Base-by-base conservation (phyloP, 2,329 filamentous ascomycete genomes). In the Alternaria incomplexa region DNA sequence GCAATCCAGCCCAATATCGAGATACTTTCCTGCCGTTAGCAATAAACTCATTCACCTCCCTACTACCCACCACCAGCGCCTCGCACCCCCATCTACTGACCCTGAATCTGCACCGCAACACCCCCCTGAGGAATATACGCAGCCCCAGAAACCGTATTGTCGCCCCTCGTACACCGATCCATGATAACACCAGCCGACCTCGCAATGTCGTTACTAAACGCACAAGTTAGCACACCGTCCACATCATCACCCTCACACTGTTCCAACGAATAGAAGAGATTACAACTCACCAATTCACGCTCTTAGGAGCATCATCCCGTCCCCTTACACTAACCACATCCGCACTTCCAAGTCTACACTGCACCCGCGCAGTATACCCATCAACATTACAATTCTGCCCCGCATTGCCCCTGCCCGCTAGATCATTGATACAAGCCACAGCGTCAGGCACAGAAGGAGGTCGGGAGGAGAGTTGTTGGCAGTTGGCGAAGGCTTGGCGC, bases 231-330 rank as follows among this genome's bases (percentile, higher is more conserved):
- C 48, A n/a, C n/a, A n/a, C n/a, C n/a, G n/a, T n/a, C n/a, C n/a
- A n/a, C n/a, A n/a, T n/a, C n/a, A n/a, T n/a, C n/a, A n/a, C n/a
- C n/a, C n/a, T n/a, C n/a, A n/a, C n/a, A n/a, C n/a, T n/a, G n/a
- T n/a, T n/a, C n/a, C n/a, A n/a, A n/a, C n/a, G n/a, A n/a, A n/a
- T n/a, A n/a, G n/a, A n/a, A n/a, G n/a, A n/a, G n/a, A n/a, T n/a
- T n/a, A n/a, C n/a, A n/a, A n/a, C 47, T 51, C 12, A 51, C 48
- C 58, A 62, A 6, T 61, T 64, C 32, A 64, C 53, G 28, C 30
- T 50, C 3, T 10, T 46, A 17, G 54, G 47, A n/a, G 43, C 50
- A 43, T 20, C 44, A n/a, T 13, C 36, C 8, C 17, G 7, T 8
- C 56, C 57, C n/a, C 36, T 53, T 1, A 56, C 57, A 11, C 57